phyloP scores from a whole-genome alignment of 1,284 basidiomycete species.

The Microbotryum violaceum region DNA sequence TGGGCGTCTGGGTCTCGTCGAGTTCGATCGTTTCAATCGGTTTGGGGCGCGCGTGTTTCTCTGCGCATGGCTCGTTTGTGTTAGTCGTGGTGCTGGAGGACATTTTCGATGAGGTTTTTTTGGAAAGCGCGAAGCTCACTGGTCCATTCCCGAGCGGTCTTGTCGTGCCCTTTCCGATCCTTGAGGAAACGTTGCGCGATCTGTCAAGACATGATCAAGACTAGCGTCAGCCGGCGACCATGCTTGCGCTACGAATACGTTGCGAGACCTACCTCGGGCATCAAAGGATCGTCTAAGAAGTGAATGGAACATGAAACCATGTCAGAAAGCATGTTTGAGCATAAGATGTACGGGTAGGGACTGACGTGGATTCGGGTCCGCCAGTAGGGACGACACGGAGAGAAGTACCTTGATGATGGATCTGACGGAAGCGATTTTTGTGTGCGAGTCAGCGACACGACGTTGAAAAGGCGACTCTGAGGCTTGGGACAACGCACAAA shows the following conservation, averaged over 20 bases:
- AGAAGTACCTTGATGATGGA: constrained; percentile 48
- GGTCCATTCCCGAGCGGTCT: constrained; percentile 27
- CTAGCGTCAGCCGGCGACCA: too few relatives aligned
- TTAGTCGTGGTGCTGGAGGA: not conserved
- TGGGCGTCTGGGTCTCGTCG: not conserved
- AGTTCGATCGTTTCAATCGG: not conserved
- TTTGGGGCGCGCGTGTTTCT: constrained; percentile 17
- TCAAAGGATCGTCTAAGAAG: constrained; percentile 1
- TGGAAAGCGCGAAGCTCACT: not conserved
- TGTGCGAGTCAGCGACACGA: not conserved
- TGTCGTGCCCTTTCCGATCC: constrained; percentile 29
- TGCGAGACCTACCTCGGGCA: constrained; percentile 4
- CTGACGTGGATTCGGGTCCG: constrained; percentile 77
- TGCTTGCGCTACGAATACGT: too few relatives aligned
- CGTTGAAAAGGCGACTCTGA: constrained; percentile 50
- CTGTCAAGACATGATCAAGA: constrained; percentile 28
- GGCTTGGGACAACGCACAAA: constrained; percentile 63
- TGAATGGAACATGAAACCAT: not conserved
- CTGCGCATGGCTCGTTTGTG: not conserved
- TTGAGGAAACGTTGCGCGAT: constrained; percentile 66
- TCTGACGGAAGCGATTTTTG: not conserved
- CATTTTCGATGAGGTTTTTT: not conserved
- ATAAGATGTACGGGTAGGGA: not conserved
- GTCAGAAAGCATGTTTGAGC: not conserved
- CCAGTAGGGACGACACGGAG: constrained; percentile 94